Percentiles rank a stretch among this genome's conserved stretches.
These are phyloP conservation scores for Xylaria castorea DNA, from an alignment of 495 filamentous ascomycete species.

Conservation along the genomic window DNA sequence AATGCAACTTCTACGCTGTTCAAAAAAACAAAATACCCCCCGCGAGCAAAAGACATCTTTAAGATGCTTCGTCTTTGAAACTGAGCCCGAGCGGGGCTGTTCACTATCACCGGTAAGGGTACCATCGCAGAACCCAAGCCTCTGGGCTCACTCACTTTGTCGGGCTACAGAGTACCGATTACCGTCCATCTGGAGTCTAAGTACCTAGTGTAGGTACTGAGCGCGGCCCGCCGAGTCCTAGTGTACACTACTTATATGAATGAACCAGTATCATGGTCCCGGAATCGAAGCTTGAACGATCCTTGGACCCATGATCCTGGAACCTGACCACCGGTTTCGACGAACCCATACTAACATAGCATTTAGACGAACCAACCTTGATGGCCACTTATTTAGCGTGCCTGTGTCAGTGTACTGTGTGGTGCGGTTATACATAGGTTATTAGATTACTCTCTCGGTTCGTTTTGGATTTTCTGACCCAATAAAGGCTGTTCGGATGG, in stretches of 20 bases:
- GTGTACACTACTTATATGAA: slow-evolving; percentile 10
- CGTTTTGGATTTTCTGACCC: not conserved
- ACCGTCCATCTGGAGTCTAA: slow-evolving; percentile 18
- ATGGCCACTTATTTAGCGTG: not conserved
- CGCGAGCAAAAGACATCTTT: not conserved
- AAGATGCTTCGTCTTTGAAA: not conserved
- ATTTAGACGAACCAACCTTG: not conserved
- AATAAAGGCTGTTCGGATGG: not conserved
- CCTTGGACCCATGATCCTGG: slow-evolving; percentile 21
- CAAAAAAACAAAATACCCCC: not conserved
- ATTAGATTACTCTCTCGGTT: not conserved
- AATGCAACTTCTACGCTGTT: not conserved
- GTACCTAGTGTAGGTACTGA: slow-evolving; percentile 7
- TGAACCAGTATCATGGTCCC: slow-evolving; percentile 19
- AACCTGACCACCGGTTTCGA: not conserved
- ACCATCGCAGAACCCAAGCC: slow-evolving; percentile 2
- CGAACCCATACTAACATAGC: not conserved
- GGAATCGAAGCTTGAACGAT: slow-evolving; percentile 10
- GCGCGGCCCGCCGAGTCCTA: slow-evolving; percentile 3
- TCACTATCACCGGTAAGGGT: not conserved
- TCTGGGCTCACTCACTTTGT: not conserved
- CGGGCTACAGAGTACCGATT: not conserved
- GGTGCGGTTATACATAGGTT: not conserved
- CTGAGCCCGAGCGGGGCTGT: not conserved
- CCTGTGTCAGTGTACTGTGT: slow-evolving; percentile 7